Conservation (phyloP, 139 green algal species). For the Picochlorum sp. region DNA sequence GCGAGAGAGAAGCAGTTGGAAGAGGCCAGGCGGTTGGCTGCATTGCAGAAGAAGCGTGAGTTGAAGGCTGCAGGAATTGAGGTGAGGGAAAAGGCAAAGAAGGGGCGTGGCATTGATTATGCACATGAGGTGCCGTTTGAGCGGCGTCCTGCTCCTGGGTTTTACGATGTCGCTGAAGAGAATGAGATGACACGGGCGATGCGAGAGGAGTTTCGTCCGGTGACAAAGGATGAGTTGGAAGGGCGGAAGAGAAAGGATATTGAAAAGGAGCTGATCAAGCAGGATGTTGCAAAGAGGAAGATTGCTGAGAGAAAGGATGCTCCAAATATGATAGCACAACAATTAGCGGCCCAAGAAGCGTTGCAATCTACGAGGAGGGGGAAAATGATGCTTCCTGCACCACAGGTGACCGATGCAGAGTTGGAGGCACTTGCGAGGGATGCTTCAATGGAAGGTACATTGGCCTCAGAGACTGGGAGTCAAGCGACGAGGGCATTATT, state of each 20-base stretch:
- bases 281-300: conserved; percentile 69
- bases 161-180: conserved; percentile 83
- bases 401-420: conserved; percentile 77
- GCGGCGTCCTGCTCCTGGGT: conserved; percentile 70
- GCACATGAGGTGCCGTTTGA: conserved; percentile 90
- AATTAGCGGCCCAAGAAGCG: conserved; percentile 60
- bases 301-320: conserved; percentile 47
- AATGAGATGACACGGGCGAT: conserved; percentile 44
- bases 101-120: conserved; percentile 65
- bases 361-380: conserved; percentile 39
- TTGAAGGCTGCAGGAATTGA: conserved; percentile 76
- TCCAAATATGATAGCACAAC: conserved; percentile 49
- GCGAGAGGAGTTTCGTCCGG: conserved; percentile 72
- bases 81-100: conserved; percentile 25
- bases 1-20: conserved; percentile 95
- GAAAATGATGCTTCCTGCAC: conserved; percentile 88
- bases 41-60: conserved; percentile 94
- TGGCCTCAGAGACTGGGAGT: conserved; percentile 45
- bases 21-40: conserved; percentile 87
- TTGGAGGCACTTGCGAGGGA: conserved; percentile 82
- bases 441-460: conserved; percentile 30
- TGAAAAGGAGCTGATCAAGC: conserved; percentile 77
- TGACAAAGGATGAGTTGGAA: conserved; percentile 87
- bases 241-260: conserved; percentile 69
- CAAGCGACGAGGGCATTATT: conserved; percentile 64